These are phyloP conservation scores for Tulasnella calospora DNA, from an alignment of 768 basidiomycete species.

Conservation along the genomic window DNA sequence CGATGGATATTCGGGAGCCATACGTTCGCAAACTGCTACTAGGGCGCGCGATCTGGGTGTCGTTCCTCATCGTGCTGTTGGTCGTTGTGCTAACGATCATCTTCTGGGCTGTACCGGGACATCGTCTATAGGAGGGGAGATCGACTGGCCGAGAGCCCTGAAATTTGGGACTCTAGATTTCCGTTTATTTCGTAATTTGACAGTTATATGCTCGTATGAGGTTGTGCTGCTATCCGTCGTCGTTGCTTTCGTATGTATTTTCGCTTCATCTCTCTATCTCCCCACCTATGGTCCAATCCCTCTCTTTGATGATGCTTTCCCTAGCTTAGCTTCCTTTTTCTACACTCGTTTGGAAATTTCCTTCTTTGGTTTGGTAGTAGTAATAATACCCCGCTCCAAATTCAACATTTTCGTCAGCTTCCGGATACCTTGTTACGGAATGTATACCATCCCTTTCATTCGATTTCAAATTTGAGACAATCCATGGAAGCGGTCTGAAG, in stretches of 20 bases:
- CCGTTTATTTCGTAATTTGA: constrained; percentile 2
- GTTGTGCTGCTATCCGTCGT: constrained; percentile 5
- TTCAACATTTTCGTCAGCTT: not conserved
- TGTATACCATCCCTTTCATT: no score
- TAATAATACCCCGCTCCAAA: not conserved
- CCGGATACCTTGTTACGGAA: not conserved
- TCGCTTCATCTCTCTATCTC: not conserved
- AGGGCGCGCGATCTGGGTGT: constrained; percentile 89
- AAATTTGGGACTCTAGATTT: not conserved
- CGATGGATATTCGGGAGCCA: constrained; percentile 83
- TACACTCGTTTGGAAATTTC: not conserved
- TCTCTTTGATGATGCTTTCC: not conserved
- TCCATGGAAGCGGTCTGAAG: no score
- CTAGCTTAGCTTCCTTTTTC: not conserved
- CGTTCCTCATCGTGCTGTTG: constrained; percentile 67
- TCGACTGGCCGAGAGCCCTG: not conserved
- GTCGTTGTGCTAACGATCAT: constrained; percentile 79
- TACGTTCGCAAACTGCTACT: constrained; percentile 89
- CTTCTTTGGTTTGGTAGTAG: not conserved
- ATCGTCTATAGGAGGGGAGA: constrained; percentile 55
- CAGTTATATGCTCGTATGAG: constrained; percentile 6
- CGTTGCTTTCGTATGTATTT: constrained; percentile 6
- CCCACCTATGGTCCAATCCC: not conserved
- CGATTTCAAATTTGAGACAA: no score
- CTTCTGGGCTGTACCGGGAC: constrained; percentile 95